Conservation (phyloP, 2,329 filamentous ascomycete species). For the Trichothecium roseum region DNA sequence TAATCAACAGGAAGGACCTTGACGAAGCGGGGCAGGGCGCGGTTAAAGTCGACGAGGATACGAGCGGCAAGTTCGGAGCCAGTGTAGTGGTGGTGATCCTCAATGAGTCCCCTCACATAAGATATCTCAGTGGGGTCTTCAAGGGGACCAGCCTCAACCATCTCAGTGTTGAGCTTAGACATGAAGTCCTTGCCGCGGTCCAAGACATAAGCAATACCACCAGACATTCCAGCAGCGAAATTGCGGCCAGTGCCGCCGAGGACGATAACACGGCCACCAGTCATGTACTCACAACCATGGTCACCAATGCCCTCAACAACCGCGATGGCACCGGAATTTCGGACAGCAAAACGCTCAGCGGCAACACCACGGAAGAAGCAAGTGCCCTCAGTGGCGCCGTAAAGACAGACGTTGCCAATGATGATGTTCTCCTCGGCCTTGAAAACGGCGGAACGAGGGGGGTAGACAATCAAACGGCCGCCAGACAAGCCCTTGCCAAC, state of each 20-base stretch:
- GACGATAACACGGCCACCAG: slow-evolving; percentile 80
- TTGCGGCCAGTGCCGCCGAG: slow-evolving; percentile 87
- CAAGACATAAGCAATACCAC: slow-evolving; percentile 90
- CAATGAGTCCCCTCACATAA: slow-evolving; percentile 80
- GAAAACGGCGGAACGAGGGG: slow-evolving; percentile 80
- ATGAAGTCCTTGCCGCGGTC: slow-evolving; percentile 85
- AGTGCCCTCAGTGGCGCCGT: slow-evolving; percentile 81
- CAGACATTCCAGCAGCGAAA: slow-evolving; percentile 97
- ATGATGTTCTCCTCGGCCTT: slow-evolving; percentile 95
- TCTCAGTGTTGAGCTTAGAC: slow-evolving; percentile 91
- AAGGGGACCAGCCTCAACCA: slow-evolving; percentile 82
- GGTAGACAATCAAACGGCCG: slow-evolving; percentile 87
- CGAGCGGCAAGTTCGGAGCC: slow-evolving; percentile 90
- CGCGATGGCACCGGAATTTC: slow-evolving; percentile 92
- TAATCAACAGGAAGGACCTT: slow-evolving; percentile 93
- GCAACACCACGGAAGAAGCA: slow-evolving; percentile 97
- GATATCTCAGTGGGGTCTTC: slow-evolving; percentile 84
- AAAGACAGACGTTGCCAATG: slow-evolving; percentile 88
- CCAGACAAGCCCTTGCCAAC: slow-evolving; percentile 93
- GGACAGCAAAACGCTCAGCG: slow-evolving; percentile 90
- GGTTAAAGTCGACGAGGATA: slow-evolving; percentile 89
- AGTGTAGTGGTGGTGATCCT: slow-evolving; percentile 97
- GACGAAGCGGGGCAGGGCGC: slow-evolving; percentile 80
- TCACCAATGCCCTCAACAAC: slow-evolving; percentile 95
- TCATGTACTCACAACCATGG: slow-evolving; percentile 98